These are phyloP conservation scores for Leptographium wingfieldii DNA, from an alignment of 2,329 filamentous ascomycete species.

Conservation along the genomic window DNA sequence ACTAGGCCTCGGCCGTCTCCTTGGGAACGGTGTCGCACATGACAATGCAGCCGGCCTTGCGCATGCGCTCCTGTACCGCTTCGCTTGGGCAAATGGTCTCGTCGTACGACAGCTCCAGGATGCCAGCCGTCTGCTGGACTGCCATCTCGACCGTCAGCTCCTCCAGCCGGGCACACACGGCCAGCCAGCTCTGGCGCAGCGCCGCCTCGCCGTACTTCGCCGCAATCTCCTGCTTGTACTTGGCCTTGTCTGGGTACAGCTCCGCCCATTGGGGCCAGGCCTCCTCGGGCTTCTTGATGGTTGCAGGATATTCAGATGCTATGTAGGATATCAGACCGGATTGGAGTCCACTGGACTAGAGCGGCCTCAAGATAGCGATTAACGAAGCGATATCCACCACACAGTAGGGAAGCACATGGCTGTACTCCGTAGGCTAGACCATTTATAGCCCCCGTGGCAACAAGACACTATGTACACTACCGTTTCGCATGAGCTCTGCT, in stretches of 20 bases:
- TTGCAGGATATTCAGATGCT: no score
- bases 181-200: conserved; percentile 24
- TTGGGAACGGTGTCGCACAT: background rate
- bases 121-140: conserved; percentile 16
- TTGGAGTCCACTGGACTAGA: no score
- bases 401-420: no score
- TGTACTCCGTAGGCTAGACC: no score
- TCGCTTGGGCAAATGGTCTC: no score
- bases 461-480: no score
- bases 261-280: background rate
- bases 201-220: conserved; percentile 22
- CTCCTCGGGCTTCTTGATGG: background rate
- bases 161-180: conserved; percentile 16
- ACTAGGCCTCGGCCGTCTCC: background rate
- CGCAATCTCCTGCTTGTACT: conserved; percentile 16
- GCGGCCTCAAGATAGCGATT: background rate
- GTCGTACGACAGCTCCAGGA: conserved; percentile 13
- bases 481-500: no score
- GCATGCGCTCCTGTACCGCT: conserved; percentile 8
- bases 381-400: background rate
- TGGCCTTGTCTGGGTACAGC: background rate
- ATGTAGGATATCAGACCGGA: no score
- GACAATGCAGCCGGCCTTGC: background rate
- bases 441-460: no score
- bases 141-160: conserved; percentile 17